Evolutionary conservation across 768 basidiomycete species (phyloP), one percentile per base, ranked within the genome.

Genomic region (Mycena chlorophos): DNA sequence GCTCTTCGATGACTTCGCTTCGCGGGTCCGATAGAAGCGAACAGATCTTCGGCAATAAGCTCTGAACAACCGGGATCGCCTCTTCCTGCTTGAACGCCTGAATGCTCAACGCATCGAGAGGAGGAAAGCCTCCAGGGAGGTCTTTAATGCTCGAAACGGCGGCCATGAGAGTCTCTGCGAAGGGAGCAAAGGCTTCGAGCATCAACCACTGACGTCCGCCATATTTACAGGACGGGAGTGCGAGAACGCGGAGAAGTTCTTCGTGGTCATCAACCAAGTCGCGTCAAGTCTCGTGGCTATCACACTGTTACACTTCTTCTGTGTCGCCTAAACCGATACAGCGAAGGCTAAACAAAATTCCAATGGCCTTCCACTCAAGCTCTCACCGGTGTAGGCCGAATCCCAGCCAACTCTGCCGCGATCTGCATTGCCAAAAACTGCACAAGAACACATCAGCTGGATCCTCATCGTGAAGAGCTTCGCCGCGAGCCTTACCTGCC

Each of bases 81-180:
- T 59, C 58, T 16, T 26, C 45, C 3, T 51, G 31, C 16, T 16
- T 23, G 20, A 59, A 59, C 26, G 29, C 8, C n/a, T n/a, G n/a
- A n/a, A n/a, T n/a, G 19, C 23, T 19, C n/a, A 52, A 16, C 29
- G 51, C 17, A 5, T 48, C 39, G 10, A 30, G 42, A 22, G 49
- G 37, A 2, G 29, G 4, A 29, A 55, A 59, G 26, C 46, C 20
- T 50, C 54, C 62, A 2, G 51, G 56, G 10, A 65, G 65, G 28
- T 62, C 58, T 50, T 42, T 63, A 27, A 60, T 64, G 61, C 57
- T 65, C 27, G 61, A n/a, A n/a, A n/a, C 56, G 25, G 29, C 51
- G 12, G 64, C n/a, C n/a, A n/a, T n/a, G n/a, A n/a, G n/a, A n/a
- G n/a, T n/a, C n/a, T n/a, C n/a, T n/a, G n/a, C n/a, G n/a, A n/a